These are phyloP conservation scores for Penicillium sp. DNA, from an alignment of 2,329 filamentous ascomycete species.

Conservation along the genomic window DNA sequence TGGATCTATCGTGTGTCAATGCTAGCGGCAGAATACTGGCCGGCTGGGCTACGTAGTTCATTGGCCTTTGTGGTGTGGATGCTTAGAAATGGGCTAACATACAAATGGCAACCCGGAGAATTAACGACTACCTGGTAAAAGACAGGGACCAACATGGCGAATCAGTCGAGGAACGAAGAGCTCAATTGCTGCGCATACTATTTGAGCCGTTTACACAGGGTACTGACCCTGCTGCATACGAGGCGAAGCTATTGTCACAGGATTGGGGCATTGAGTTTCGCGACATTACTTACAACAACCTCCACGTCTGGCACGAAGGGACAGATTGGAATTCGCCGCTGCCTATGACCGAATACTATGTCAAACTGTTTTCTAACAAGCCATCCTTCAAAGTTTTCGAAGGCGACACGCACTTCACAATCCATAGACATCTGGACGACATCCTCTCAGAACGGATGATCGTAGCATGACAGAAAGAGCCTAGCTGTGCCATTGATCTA, in stretches of 20 bases:
- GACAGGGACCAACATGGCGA: slow-evolving; percentile 6
- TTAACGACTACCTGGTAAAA: slow-evolving; percentile 26
- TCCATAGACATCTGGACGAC: slow-evolving; percentile 3
- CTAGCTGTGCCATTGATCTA: neutral
- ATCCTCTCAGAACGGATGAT: slow-evolving; percentile 6
- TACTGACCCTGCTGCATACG: slow-evolving; percentile 20
- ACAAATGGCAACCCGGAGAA: slow-evolving; percentile 12
- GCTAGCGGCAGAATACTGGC: slow-evolving; percentile 22
- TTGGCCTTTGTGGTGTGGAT: slow-evolving; percentile 19
- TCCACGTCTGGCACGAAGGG: slow-evolving; percentile 31
- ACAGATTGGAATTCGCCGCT: slow-evolving; percentile 30
- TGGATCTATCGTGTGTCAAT: slow-evolving; percentile 17
- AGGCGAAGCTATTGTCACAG: slow-evolving; percentile 26
- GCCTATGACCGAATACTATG: slow-evolving; percentile 37
- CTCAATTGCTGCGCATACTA: slow-evolving; percentile 10
- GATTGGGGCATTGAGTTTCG: slow-evolving; percentile 31
- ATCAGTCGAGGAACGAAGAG: slow-evolving; percentile 12
- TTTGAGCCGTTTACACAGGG: slow-evolving; percentile 31
- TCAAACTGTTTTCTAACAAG: slow-evolving; percentile 35
- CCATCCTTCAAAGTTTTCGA: slow-evolving; percentile 33
- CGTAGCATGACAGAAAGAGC: neutral
- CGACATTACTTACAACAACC: slow-evolving; percentile 22
- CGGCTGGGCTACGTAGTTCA: slow-evolving; percentile 17
- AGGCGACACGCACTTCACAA: slow-evolving; percentile 22
- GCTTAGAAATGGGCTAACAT: slow-evolving; percentile 19